These are phyloP conservation scores for Globisporangium polare DNA, from an alignment of 352 stramenopile genomes.

Conservation along the genomic window DNA sequence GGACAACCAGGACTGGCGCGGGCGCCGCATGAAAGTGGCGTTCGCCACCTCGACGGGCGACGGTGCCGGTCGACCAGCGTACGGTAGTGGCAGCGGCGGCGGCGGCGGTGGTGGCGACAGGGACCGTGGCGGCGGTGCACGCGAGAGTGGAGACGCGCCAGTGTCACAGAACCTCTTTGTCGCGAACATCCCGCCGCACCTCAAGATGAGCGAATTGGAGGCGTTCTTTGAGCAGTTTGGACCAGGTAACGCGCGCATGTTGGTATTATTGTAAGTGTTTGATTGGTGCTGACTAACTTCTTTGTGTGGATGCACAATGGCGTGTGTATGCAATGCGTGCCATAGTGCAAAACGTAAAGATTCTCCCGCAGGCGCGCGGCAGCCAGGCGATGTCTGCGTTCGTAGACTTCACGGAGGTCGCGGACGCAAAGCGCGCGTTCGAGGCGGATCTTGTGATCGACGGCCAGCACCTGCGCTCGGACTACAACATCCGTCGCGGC, in stretches of 20 bases:
- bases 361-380: constrained; percentile 39
- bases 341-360: constrained; percentile 57
- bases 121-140: not conserved
- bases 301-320: not conserved
- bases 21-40: constrained; percentile 39
- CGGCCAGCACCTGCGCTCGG: constrained; percentile 36
- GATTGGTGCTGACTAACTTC: not conserved
- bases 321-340: not conserved
- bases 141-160: not conserved
- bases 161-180: constrained; percentile 55
- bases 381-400: constrained; percentile 62
- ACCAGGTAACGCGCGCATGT: constrained; percentile 21
- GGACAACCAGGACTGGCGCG: constrained; percentile 44
- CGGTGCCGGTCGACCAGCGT: not conserved
- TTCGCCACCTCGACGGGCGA: constrained; percentile 27
- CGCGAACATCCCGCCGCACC: constrained; percentile 57
- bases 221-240: constrained; percentile 55
- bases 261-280: not conserved
- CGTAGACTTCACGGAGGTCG: constrained; percentile 47
- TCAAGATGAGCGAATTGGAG: constrained; percentile 58
- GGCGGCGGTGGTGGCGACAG: not conserved
- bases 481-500: constrained; percentile 49
- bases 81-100: not conserved
- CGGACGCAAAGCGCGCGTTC: constrained; percentile 39
- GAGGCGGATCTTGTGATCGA: constrained; percentile 36